Base-by-base conservation (phyloP, 345 rosid species). In the Syzygium aqueum region DNA sequence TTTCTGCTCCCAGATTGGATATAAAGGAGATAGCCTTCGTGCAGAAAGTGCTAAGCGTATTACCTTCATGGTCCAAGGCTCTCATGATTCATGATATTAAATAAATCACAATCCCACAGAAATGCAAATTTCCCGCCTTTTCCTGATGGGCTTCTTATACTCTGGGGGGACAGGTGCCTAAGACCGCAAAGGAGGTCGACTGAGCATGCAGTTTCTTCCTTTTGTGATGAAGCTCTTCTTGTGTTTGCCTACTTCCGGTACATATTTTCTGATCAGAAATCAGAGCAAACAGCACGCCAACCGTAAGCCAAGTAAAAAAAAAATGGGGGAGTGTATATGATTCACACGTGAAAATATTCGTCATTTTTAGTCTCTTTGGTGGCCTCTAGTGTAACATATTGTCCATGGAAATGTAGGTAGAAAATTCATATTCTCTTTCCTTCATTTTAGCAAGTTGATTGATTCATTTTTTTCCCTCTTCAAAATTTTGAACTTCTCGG, bases 31-130 rank as follows among this genome's bases (percentile, higher is more conserved):
- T n/a, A 92, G 85, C 89, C 92, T 95, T 88, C 97, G 96, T 43
- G 88, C 95, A 89, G 99, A 97, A 91, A 95, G 95, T 89, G 97
- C 96, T 88, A 96, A 94, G 97, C 97, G 96, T 85, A 94, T 94
- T 89, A 86, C 96, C 80, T 90, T 94, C 94, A 92, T 94, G 92
- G 95, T 94, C 93, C 98, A 95, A 93, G 97, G 94, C 92, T 91
- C 97, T 87, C 98, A 95, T 89, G 93, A 92, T 94, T 93, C 98
- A 95, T 90, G 97, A 96, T 93, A 94, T 90, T 90, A 92, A 91
- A 91, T 94, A 89, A 90, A 92, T 82, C 46, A 67, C 53, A 52
- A 61, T 65, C 93, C 87, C 87, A 87, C 93, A 84, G 89, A 86
- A 89, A 91, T 86, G 65, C 89, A 89, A 88, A 90, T 91, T 93